Evolutionary conservation across 139 green algal genomes (phyloP).

Genomic region (Spirogloea muscicola): DNA sequence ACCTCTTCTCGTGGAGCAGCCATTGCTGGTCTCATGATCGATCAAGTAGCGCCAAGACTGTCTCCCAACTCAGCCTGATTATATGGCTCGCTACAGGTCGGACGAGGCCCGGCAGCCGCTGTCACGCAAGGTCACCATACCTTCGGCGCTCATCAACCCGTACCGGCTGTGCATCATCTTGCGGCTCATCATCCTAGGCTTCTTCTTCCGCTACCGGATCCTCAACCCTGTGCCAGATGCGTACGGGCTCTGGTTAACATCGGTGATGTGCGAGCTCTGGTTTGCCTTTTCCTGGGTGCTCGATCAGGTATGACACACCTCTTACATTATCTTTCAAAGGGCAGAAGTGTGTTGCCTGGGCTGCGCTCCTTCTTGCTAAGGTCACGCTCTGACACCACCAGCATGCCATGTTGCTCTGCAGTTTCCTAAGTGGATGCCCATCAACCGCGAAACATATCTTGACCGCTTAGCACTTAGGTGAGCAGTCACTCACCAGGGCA

Average conservation of each 20-base stretch:
- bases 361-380: background rate
- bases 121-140: conserved; percentile 23
- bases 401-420: conserved; percentile 10
- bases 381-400: background rate
- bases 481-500: no score
- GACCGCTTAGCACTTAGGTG: conserved; percentile 24
- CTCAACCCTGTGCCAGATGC: conserved; percentile 16
- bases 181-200: conserved; percentile 15
- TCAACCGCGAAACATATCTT: conserved; percentile 37
- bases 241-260: conserved; percentile 29
- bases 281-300: conserved; percentile 44
- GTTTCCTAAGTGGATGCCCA: conserved; percentile 42
- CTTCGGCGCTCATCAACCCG: conserved; percentile 20
- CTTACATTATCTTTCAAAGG: no score
- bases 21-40: no score
- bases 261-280: conserved; percentile 43
- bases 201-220: conserved; percentile 34
- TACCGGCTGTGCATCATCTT: conserved; percentile 33
- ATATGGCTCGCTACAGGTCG: conserved; percentile 25
- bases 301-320: conserved; percentile 34
- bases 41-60: no score
- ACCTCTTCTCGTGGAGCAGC: no score
- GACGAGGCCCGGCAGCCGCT: conserved; percentile 33
- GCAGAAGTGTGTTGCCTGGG: no score
- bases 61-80: no score